Base-by-base conservation (phyloP, 192 early-diverging fungal species). In the Coemansia sp. region DNA sequence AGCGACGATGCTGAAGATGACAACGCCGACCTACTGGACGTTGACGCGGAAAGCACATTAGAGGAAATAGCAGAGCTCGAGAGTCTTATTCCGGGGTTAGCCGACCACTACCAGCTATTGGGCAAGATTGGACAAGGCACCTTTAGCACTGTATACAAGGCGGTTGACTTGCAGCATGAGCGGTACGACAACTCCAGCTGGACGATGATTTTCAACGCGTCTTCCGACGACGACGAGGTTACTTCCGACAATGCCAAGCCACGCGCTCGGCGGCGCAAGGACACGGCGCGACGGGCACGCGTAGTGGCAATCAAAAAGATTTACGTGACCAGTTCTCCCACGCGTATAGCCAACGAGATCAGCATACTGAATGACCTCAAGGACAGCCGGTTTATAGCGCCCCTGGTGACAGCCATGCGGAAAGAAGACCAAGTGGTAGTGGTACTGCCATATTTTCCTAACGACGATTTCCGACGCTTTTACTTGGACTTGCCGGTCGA, bases 91-190 rank as follows among this genome's bases (percentile, higher is more conserved):
- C 87, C 87, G 2, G 81, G 83, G 0, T 69, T 95, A 1, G 57
- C 74, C 24, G 75, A 85, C 6, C 87, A 90, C 34, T 96, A 90
- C 70, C 81, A 83, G 33, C 76, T 95, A 16, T 58, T 94, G 13
- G 87, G 88, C 44, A 94, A 91, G 74, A 95, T 94, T 75, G 94
- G 94, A 31, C 92, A 94, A 79, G 94, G 96, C 13, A 97, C 95
- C 0, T 98, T 97, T 71, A 93, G 92, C 71, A 90, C 91, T 0
- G 96, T 98, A 3, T 98, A 97, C 83, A 95, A 92, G 72, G 95
- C 95, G 3, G 70, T 94, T 15, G 95, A 98, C 68, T 70, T 92
- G 11, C 76, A 88, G 36, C 88, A 95, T 69, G 81, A 89, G 9
- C 63, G 74, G 12, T 94, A 92, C 72, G 88, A 93, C 52, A 95